A percentile compares a stretch with the other conserved stretches of the same genome.
Conservation (phyloP, 2,329 filamentous ascomycete genomes). For the Colletotrichum sp. region DNA sequence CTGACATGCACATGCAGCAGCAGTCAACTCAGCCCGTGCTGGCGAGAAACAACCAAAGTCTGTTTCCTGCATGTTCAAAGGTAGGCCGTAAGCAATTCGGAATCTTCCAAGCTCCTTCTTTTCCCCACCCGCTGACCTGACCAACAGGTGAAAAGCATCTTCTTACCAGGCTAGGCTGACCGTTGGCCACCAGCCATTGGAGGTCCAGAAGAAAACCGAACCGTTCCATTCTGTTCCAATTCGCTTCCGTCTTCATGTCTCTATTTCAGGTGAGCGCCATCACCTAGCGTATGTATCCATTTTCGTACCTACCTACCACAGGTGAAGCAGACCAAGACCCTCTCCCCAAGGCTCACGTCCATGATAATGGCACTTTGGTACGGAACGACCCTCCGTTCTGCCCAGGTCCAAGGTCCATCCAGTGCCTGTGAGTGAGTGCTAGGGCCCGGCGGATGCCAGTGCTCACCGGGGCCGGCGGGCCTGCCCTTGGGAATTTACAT, state of each 20-base stretch:
- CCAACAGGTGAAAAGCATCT: not conserved
- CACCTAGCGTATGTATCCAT: not conserved
- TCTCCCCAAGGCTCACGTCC: not conserved
- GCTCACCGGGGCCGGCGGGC: not conserved
- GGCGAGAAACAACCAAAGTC: not conserved
- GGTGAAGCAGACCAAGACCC: not conserved
- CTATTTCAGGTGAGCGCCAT: not conserved
- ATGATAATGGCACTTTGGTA: not conserved
- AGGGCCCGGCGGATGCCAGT: not conserved
- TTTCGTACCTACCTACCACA: not conserved
- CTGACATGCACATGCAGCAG: not conserved
- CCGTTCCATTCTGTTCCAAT: not conserved
- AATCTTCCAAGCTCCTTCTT: not conserved
- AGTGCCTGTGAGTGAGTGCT: not conserved
- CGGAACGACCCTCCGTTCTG: not conserved
- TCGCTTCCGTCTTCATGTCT: not conserved
- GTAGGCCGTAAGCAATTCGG: not conserved
- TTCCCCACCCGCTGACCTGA: not conserved
- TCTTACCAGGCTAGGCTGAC: not conserved
- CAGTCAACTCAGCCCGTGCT: not conserved
- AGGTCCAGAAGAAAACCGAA: not conserved
- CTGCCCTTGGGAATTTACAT: not conserved
- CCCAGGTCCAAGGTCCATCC: not conserved
- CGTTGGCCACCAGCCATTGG: not conserved
- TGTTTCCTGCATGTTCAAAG: not conserved